Conservation (phyloP, 768 basidiomycete species). For the Pleurotus salmoneostramineus region DNA sequence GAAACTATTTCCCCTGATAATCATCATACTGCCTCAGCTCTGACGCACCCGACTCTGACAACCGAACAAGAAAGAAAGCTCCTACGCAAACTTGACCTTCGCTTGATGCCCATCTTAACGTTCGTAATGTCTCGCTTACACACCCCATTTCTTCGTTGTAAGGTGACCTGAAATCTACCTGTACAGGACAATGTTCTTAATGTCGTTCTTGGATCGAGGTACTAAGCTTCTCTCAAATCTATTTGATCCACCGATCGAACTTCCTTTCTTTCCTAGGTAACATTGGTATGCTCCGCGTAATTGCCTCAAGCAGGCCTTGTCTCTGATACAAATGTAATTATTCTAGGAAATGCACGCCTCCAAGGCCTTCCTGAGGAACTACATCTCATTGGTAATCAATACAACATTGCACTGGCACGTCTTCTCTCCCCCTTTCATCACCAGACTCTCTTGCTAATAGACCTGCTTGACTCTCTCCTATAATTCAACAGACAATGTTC, state of each 20-base stretch:
- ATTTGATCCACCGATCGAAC: not conserved
- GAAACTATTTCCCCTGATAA: too few relatives aligned
- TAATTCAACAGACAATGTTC: conserved; percentile 55
- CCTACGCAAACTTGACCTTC: conserved; percentile 54
- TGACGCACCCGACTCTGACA: conserved; percentile 38
- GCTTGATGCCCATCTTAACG: conserved; percentile 51
- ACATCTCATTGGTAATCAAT: conserved; percentile 51
- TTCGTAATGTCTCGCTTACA: not conserved
- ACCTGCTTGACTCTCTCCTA: too few relatives aligned
- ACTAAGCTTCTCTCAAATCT: not conserved
- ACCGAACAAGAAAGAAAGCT: conserved; percentile 46
- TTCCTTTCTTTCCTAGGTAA: conserved; percentile 47
- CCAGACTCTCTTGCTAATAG: too few relatives aligned
- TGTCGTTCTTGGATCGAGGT: conserved; percentile 65
- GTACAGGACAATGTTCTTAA: conserved; percentile 48
- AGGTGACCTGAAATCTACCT: not conserved
- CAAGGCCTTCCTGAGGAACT: conserved; percentile 59
- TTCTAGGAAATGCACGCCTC: conserved; percentile 59
- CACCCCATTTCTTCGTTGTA: not conserved
- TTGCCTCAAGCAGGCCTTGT: not conserved
- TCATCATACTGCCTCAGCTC: too few relatives aligned
- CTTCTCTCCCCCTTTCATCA: not conserved
- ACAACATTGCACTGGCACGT: conserved; percentile 61
- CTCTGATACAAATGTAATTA: not conserved
- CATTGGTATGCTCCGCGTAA: conserved; percentile 39